Base-by-base conservation (phyloP, 169 alveolate genomes). In the Eimeria acervulina region DNA sequence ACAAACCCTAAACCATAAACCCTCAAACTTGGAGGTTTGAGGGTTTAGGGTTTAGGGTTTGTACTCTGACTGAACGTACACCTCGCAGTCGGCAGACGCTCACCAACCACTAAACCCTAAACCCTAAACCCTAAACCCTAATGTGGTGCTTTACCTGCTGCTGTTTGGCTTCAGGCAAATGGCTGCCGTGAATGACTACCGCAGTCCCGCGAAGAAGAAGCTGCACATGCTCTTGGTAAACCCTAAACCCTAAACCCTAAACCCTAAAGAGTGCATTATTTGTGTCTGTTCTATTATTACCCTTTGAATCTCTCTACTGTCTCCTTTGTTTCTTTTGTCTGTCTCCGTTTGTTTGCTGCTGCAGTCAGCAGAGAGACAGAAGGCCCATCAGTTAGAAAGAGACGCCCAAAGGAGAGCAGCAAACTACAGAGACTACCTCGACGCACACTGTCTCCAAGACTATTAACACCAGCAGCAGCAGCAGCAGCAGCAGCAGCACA, bases 161-260 rank as follows among this genome's bases (percentile, higher is more conserved):
- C 5, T 47, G 78, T 28, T 66, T 23, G 28, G 12, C 40, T 28
- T 5, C 78, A 66, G 78, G 78, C 78, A 66, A 66, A 66, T 66
- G 40, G 78, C 78, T 23, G 78, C 78, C 28, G 78, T 66, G 28
- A 66, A 66, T 66, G 78, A 66, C 21, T 66, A 66, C 78, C 78
- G 78, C 21, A 66, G 78, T 28, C 78, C 78, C 21, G 78, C 78
- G 5, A 66, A 66, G 36, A 66, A 66, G 78, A 66, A 66, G 78
- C 21, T 66, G 78, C 78, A 66, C 15, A 66, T 66, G 78, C 7
- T 66, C 40, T n/a, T 66, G 78, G 78, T 66, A 66, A 66, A 66
- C 55, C 55, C 55, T 47, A 47, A 7, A 47, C 55, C 55, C 55
- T 47, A 47, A 47, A 47, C 55, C 55, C 55, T 47, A 47, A 47